Base-by-base conservation (phyloP, 441 rosid species). In the Populus hybrid region DNA sequence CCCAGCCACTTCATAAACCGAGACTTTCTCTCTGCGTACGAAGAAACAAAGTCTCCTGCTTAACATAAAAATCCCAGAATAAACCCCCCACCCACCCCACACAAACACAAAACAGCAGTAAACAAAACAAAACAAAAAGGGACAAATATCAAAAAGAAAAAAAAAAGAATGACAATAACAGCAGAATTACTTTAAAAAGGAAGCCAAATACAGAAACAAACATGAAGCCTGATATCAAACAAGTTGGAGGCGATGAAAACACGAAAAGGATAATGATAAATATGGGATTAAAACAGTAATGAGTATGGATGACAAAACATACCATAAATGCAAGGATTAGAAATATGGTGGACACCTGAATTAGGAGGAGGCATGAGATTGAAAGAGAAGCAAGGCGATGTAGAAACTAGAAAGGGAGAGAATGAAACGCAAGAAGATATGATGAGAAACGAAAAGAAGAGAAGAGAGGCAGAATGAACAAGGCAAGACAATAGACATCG, bases 1-100 rank as follows among this genome's bases (percentile, higher is more conserved):
- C 93, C 82, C 72, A 95, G 87, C 99, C 99, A 95, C 89, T 91
- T 95, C 93, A 92, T 87, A 77, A 95, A 85, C 81, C 93, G 85
- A 65, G 95, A 92, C 87, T 90, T 92, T 80, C 87, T 90, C 87
- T 94, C 94, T 85, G 91, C 82, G 83, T 85, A 82, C 10, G 94
- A 87, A 77, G 92, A 88, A 82, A 87, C 90, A 87, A 84, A 84
- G 83, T 90, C 94, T 83, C 95, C 98, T 95, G 89, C 83, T 84
- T 81, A 82, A 79, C 79, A 73, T 77, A 45, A 50, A 40, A 24
- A 50, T 73, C 31, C 12, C 69, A 78, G 82, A 69, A 69, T 36
- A 33, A 64, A 64, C 9, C 66, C 73, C 69, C 31, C 28, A 4
- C 9, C 64, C 64, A 63, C 42, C 42, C 74, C 71, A 28, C 50